These are phyloP conservation scores for Cryptosporidium parvum DNA, from an alignment of 169 alveolate genomes.

Conservation along the genomic window DNA sequence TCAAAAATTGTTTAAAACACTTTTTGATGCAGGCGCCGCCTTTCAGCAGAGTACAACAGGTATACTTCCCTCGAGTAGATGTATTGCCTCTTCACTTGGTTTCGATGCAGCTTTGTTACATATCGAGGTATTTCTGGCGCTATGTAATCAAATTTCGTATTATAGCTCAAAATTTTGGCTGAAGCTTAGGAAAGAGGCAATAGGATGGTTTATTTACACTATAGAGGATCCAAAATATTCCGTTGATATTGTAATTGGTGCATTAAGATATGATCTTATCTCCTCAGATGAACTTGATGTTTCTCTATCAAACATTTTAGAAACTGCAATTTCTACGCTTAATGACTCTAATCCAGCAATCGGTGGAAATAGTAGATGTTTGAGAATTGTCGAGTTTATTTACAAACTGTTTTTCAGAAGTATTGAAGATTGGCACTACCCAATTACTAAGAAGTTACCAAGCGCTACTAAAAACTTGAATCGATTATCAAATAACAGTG, in stretches of 20 bases:
- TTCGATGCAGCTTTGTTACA: conserved; percentile 69
- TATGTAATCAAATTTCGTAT: conserved; percentile 44
- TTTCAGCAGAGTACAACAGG: conserved; percentile 72
- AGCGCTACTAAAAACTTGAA: conserved; percentile 36
- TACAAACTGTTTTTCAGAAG: conserved; percentile 59
- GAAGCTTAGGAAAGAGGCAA: conserved; percentile 64
- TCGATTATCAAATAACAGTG: not conserved
- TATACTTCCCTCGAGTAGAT: conserved; percentile 37
- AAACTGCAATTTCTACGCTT: conserved; percentile 13
- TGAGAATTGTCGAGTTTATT: conserved; percentile 27
- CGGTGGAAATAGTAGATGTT: not conserved
- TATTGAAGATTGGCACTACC: conserved; percentile 72
- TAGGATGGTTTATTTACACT: conserved; percentile 68
- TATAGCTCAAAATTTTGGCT: conserved; percentile 29
- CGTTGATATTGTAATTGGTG: conserved; percentile 59
- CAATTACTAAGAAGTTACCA: conserved; percentile 34
- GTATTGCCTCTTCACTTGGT: conserved; percentile 68
- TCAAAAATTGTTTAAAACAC: conserved; percentile 50
- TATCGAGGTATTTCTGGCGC: conserved; percentile 52
- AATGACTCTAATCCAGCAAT: not conserved
- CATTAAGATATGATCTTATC: conserved; percentile 64
- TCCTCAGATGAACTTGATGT: conserved; percentile 19
- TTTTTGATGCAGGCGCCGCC: conserved; percentile 73
- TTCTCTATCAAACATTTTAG: conserved; percentile 33
- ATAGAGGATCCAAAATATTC: conserved; percentile 72